Evolutionary conservation across 2,329 filamentous ascomycete species (phyloP).

Genomic region (Ceratocystis cacaofunesta): DNA sequence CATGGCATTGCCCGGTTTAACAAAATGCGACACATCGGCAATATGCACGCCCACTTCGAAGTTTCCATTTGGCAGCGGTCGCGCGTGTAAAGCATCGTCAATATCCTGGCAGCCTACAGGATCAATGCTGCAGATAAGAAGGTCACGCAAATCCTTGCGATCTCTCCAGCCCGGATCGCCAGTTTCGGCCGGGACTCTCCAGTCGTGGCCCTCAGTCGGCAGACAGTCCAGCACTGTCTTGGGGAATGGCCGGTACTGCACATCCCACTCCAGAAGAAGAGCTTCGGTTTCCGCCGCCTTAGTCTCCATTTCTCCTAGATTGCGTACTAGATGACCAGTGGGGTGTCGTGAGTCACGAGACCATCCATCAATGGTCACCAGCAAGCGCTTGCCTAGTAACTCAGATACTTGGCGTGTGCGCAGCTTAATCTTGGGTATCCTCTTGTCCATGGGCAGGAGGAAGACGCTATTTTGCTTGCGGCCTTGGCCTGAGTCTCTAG

Average conservation of each 20-base stretch:
- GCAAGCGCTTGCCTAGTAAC: slow-evolving; percentile 74
- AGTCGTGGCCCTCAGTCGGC: slow-evolving; percentile 79
- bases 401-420: slow-evolving; percentile 81
- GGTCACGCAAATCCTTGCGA: slow-evolving; percentile 65
- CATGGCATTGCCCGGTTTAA: slow-evolving; percentile 95
- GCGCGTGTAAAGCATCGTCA: slow-evolving; percentile 87
- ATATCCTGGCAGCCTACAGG: slow-evolving; percentile 95
- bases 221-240: slow-evolving; percentile 91
- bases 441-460: slow-evolving; percentile 94
- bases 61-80: slow-evolving; percentile 75
- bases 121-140: slow-evolving; percentile 94
- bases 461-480: slow-evolving; percentile 86
- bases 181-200: slow-evolving; percentile 69
- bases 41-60: slow-evolving; percentile 96
- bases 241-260: slow-evolving; percentile 93
- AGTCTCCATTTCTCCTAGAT: slow-evolving; percentile 81
- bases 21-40: slow-evolving; percentile 97
- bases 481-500: slow-evolving; percentile 56
- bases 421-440: slow-evolving; percentile 87
- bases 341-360: slow-evolving; percentile 86
- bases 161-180: slow-evolving; percentile 79
- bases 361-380: slow-evolving; percentile 93
- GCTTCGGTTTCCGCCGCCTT: slow-evolving; percentile 98
- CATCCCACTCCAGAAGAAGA: slow-evolving; percentile 83
- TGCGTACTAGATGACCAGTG: slow-evolving; percentile 83